Base-by-base conservation (phyloP, 2,329 filamentous ascomycete species). In the Neonectria neomacrospora region DNA sequence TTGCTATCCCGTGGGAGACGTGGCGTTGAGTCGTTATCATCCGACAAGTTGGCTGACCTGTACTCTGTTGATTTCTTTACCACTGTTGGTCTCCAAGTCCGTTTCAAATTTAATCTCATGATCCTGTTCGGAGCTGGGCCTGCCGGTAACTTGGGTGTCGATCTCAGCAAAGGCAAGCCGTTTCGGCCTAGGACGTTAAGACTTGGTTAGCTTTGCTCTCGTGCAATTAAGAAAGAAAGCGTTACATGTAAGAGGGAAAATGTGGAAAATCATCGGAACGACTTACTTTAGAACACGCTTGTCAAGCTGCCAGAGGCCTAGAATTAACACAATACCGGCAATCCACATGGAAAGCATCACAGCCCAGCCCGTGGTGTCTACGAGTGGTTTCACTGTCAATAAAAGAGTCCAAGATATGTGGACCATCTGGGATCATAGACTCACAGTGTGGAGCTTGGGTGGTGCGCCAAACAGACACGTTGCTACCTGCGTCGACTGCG, bases 401-500 rank as follows among this genome's bases (percentile, higher is more conserved):
- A 12, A 10, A 9, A 5, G 9, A 2, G 11, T 20, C 20, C 23
- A 23, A 10, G 7, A 11, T 26, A 30, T 2, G n/a, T 8, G 26
- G 16, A 18, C 5, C 12, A 5, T 0, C 3, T 11, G 2, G 9
- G 10, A 30, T 5, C 23, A 10, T 3, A 6, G 3, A 34, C 63
- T 58, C 39, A 65, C 63, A 65, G 44, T 65, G 51, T 18, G 63
- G 58, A 1, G 63, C 63, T 14, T 58, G 50, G 4, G 42, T 63
- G 4, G 63, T 54, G 4, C 54, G 63, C 58, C 63, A 65, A 6
- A 65, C 50, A 5, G 30, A 37, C 7, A 65, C 51, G 2, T 48
- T 61, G 11, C 50, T 65, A 2, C 54, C 59, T 16, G 63, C 63
- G 14, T 61, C 59, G 5, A 65, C 59, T 4, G 63, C 63, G 39